Evolutionary conservation across 352 stramenopile species (phyloP).

Genomic region (Globisporangium mamillatum): DNA sequence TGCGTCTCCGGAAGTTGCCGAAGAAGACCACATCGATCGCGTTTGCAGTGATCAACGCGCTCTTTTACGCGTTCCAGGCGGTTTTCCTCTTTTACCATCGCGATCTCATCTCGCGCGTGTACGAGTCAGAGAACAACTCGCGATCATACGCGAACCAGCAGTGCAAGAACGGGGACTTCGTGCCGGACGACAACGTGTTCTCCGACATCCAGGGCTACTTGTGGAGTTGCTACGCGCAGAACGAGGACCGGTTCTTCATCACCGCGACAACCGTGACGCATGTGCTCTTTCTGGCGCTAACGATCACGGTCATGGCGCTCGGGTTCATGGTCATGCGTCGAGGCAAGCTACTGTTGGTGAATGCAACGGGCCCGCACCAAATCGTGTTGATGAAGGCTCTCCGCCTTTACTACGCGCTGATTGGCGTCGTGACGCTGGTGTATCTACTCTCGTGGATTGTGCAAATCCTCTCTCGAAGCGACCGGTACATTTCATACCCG

Average conservation of each 20-base stretch:
- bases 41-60: conserved; percentile 67
- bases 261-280: conserved; percentile 78
- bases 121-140: conserved; percentile 62
- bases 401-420: conserved; percentile 82
- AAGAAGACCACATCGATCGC: conserved; percentile 61
- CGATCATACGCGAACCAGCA: conserved; percentile 76
- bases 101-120: conserved; percentile 68
- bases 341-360: conserved; percentile 70
- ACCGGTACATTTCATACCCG: conserved; percentile 69
- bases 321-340: conserved; percentile 86
- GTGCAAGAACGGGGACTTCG: conserved; percentile 56
- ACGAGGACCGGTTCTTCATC: conserved; percentile 76
- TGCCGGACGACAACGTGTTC: conserved; percentile 66
- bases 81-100: conserved; percentile 66
- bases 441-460: conserved; percentile 85
- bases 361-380: conserved; percentile 66
- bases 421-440: conserved; percentile 80
- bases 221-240: conserved; percentile 72
- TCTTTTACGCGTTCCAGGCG: conserved; percentile 83
- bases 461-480: conserved; percentile 68
- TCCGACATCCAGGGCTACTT: conserved; percentile 86
- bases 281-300: conserved; percentile 73
- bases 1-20: conserved; percentile 71
- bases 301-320: conserved; percentile 75
- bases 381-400: conserved; percentile 83